Evolutionary conservation across 169 alveolate genomes (phyloP), one percentile per base, ranked within the genome.

Genomic region (Plasmodium vinckei): DNA sequence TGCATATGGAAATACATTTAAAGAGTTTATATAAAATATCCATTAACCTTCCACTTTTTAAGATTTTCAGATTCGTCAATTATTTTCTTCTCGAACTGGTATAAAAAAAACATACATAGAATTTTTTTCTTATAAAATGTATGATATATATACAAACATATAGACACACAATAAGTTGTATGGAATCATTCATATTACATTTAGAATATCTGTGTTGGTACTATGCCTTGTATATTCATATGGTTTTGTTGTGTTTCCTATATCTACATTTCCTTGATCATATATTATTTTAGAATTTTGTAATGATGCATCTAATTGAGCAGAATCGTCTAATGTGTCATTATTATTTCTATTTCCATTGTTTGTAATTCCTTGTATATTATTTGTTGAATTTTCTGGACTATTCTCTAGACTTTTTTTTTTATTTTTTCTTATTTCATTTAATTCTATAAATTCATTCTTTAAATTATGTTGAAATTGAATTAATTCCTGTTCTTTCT

Each of bases 21-120:
- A 69, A 21, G 60, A 15, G 39, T 27, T 23, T 59, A 51, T 57
- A 25, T 33, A 17, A 53, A 56, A 25, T 17, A 60, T 46, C 19
- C 15, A 21, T 51, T 19, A n/a, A 79, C 82, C 49, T 79, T 79
- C 82, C 89, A 79, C 54, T 79, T 79, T 54, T 59, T 79, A 9
- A 67, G 53, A 51, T 54, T 56, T 49, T 51, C 46, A 44, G 27
- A 39, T n/a, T 79, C 71, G 7, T 33, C 7, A 33, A 3, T 4
- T 33, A 3, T 33, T 33, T 33, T 33, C 42, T 33, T 33, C 42
- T 33, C 42, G 3, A 33, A 33, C 42, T 33, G 7, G 2, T 27
- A 44, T 9, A 5, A 46, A 15, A 23, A 13, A 69, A 15, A 69
- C 49, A 69, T 69, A 44, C 39, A 63, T n/a, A 21, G 13, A 25